Evolutionary conservation across 768 basidiomycete species (phyloP), one percentile per base, ranked within the genome.

Genomic region (Lentinula aciculospora): DNA sequence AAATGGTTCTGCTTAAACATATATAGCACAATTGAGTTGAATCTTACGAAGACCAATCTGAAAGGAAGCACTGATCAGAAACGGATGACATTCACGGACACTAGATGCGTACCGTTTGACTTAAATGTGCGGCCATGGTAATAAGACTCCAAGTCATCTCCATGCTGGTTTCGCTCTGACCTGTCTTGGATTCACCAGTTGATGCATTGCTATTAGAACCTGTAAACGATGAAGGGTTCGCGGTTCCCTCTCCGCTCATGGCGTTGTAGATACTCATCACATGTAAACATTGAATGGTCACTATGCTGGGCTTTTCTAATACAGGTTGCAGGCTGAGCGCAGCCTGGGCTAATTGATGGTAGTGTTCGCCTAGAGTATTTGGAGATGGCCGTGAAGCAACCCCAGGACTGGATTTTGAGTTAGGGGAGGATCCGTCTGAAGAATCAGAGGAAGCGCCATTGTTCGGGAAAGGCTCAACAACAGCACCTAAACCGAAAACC

Each of bases 91-190:
- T 13, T 53, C 23, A 10, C 25, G n/a, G 29, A 39, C 53, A 56
- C 61, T 32, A 19, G 19, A 32, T 4, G 75, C 83, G 55, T 64
- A 87, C 85, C 9, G 84, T 81, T 70, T 86, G 84, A 56, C 83
- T 77, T 39, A 88, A 65, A 72, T 88, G 83, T 12, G 81, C 76
- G 1, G 84, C 83, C n/a, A 88, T 72, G 10, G 81, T 83, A 37
- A 86, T 74, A 45, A 87, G 68, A 12, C 78, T 81, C 86, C 86
- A 87, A 19, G 86, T 83, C 71, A 81, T 81, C 71, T 87, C 86
- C 85, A 83, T 88, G 59, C 81, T 85, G 3, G 82, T 83, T 66
- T 89, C 85, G 56, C 72, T 74, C 15, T 81, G 64, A 66, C 85
- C 86, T 61, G 78, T 81, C 25, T 36, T 57, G n/a, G 45, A 46